Base-by-base conservation (phyloP, 768 basidiomycete genomes). In the Auricularia sp. region DNA sequence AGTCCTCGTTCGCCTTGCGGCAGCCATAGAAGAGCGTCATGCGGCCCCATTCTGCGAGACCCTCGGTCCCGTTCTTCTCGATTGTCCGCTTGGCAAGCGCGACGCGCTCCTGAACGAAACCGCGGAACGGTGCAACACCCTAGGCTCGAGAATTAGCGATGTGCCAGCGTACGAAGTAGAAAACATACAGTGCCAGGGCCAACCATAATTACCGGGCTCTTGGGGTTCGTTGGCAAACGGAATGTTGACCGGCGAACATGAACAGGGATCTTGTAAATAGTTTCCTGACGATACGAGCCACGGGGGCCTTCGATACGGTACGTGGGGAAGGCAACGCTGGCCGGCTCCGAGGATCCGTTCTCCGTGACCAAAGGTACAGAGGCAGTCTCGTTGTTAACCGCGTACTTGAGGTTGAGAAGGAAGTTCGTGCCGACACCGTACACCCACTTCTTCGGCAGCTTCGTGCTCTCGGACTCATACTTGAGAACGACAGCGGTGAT, bases 91-190 rank as follows among this genome's bases (percentile, higher is more conserved):
- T 90, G 12, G 95, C 97, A 36, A 98, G 87, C 10, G 94, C 94
- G 53, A 99, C 88, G 69, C 97, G 92, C 74, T 99, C 97, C 77
- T 99, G 97, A 8, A 98, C 84, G 76, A 99, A 99, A 2, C 96
- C 97, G 66, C 97, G 91, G 91, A 99, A 99, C 8, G 97, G 97
- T 58, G 97, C 97, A 64, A 99, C 94, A 79, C 97, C 97, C 93
- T 96, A 65, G 14, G 65, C 23, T 47, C 51, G 58, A 54, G 61
- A 63, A 60, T 53, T 36, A 14, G 10, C 29, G 62, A 21, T 65
- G 11, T 64, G 33, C 29, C 44, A 36, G 61, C 58, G 34, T 7
- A 36, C 2, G 29, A 14, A 7, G 63, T 34, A 21, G 14, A 36
- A 58, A 44, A 84, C 91, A 78, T 73, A 96, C 94, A 64, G 95